A percentile compares a stretch with the other conserved stretches of the same genome.
Conservation (phyloP, 495 filamentous ascomycete genomes). For the Aspergillus bertholletiae region DNA sequence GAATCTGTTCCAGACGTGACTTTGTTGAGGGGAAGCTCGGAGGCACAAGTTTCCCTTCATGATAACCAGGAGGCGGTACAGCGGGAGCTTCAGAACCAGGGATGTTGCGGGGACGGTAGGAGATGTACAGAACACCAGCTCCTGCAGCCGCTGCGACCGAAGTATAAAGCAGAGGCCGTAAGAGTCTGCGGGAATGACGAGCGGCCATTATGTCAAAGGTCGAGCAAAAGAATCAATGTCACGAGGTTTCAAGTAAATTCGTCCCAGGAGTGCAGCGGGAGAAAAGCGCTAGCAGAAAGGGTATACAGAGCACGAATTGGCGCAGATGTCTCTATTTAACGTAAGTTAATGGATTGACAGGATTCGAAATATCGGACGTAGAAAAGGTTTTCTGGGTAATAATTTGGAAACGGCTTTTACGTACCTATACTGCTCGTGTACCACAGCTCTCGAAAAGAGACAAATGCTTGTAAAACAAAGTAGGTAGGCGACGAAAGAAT, state of each 20-base stretch:
- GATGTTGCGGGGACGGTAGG: slow-evolving; percentile 81
- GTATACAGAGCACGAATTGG: not conserved
- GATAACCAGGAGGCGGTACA: slow-evolving; percentile 79
- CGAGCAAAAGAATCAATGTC: not conserved
- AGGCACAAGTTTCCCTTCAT: slow-evolving; percentile 72
- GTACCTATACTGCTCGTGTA: not conserved
- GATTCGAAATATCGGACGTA: not conserved
- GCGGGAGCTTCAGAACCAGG: slow-evolving; percentile 76
- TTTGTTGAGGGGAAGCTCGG: slow-evolving; percentile 80
- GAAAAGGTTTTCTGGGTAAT: no score
- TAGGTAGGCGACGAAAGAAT: no score
- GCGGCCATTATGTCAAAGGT: slow-evolving; percentile 49
- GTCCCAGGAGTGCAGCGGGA: not conserved
- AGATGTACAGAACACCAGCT: slow-evolving; percentile 66
- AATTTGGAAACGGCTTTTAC: no score
- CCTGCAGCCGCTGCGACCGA: slow-evolving; percentile 54
- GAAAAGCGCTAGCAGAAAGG: not conserved
- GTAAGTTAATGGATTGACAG: not conserved
- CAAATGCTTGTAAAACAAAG: no score
- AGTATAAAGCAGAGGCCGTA: slow-evolving; percentile 60
- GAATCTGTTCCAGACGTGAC: slow-evolving; percentile 56
- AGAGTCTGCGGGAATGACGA: slow-evolving; percentile 51
- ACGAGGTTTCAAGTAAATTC: not conserved
- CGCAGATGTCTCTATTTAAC: not conserved
- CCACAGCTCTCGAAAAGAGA: not conserved